phyloP scores from a whole-genome alignment of 441 rosid species.

The Bruguiera hainesii region DNA sequence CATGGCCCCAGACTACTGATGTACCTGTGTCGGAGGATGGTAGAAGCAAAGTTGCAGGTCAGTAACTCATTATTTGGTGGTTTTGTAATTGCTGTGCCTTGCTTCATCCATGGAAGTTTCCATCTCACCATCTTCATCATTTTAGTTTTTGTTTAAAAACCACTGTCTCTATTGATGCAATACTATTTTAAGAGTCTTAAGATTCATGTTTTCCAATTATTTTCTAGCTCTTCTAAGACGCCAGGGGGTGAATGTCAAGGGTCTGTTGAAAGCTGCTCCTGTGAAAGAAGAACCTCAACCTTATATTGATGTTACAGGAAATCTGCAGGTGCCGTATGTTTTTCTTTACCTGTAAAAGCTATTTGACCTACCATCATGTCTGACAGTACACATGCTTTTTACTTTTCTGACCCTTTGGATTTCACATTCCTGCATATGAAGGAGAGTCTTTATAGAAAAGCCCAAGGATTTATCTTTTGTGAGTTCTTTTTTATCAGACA shows the following conservation, averaged over 20 bases:
- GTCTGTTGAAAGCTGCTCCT: slow-evolving; percentile 75
- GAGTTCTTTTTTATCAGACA: background rate
- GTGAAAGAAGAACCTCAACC: slow-evolving; percentile 82
- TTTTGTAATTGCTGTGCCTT: slow-evolving; percentile 5
- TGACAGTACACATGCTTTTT: background rate
- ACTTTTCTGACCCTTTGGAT: background rate
- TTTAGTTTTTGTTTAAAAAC: slow-evolving; percentile 8
- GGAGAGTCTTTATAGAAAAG: background rate
- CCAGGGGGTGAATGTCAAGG: slow-evolving; percentile 91
- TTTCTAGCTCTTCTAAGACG: slow-evolving; percentile 76
- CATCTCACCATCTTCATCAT: slow-evolving; percentile 14
- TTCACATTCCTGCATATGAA: too few species aligned
- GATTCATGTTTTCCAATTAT: slow-evolving; percentile 7
- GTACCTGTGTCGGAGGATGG: slow-evolving; percentile 81
- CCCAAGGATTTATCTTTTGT: background rate
- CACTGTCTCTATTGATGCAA: background rate
- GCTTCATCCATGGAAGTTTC: slow-evolving; percentile 9
- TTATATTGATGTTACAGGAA: slow-evolving; percentile 86
- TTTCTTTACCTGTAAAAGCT: slow-evolving; percentile 5
- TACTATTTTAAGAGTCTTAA: background rate
- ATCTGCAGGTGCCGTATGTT: slow-evolving; percentile 57
- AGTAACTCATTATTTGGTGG: slow-evolving; percentile 21
- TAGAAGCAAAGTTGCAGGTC: slow-evolving; percentile 98
- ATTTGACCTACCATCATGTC: slow-evolving; percentile 1
- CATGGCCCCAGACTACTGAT: slow-evolving; percentile 66